Evolutionary conservation across 2,329 filamentous ascomycete genomes (phyloP).

Genomic region (Tolypocladium nubicola): DNA sequence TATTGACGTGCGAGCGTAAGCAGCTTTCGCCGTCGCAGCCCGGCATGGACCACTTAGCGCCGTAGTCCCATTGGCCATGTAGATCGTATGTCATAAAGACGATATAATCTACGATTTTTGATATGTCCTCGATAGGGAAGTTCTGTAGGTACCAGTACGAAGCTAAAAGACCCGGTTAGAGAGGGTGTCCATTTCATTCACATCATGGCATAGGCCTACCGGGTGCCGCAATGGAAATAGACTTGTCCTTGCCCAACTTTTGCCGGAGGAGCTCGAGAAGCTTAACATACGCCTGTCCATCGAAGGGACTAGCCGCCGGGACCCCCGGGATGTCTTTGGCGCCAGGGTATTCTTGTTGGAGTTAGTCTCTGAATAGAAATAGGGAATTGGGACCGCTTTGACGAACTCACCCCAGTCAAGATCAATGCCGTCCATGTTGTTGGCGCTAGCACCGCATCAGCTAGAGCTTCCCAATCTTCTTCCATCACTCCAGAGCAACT

Average conservation of each 20-base stretch:
- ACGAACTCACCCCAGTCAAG: constrained; percentile 24
- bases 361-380: no score
- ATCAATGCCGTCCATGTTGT: constrained; percentile 28
- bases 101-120: constrained; percentile 18
- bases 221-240: constrained; percentile 20
- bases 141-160: constrained; percentile 23
- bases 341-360: constrained; percentile 16
- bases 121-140: constrained; percentile 18
- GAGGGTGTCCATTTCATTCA: no score
- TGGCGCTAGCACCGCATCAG: constrained; percentile 1
- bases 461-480: no score
- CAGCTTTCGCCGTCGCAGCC: constrained; percentile 20
- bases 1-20: constrained; percentile 23
- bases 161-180: background rate
- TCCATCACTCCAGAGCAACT: no score
- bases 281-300: constrained; percentile 7
- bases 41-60: constrained; percentile 9
- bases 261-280: constrained; percentile 4
- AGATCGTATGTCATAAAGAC: constrained; percentile 25
- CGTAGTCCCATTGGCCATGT: constrained; percentile 21
- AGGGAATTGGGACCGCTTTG: no score
- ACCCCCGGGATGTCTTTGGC: constrained; percentile 16
- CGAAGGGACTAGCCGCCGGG: constrained; percentile 10
- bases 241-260: constrained; percentile 8
- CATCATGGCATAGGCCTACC: no score